A percentile compares a stretch with the other conserved stretches of the same genome.
Evolutionary conservation across 768 basidiomycete species (phyloP).

Genomic region (Trametes maxima): DNA sequence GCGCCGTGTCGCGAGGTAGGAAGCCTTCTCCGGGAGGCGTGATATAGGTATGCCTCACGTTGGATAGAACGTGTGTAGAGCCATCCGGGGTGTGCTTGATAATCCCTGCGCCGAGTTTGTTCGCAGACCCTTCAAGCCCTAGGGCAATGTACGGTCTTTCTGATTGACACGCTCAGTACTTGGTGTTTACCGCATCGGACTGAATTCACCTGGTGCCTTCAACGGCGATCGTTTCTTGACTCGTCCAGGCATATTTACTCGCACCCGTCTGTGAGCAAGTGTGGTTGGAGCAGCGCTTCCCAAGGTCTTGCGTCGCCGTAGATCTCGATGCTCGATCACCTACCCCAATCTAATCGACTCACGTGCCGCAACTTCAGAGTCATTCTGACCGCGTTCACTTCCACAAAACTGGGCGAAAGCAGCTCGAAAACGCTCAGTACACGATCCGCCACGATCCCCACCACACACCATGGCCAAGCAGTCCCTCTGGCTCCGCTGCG

Average conservation of each 20-base stretch:
- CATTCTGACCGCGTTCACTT: slow-evolving; percentile 10
- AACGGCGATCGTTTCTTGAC: slow-evolving; percentile 32
- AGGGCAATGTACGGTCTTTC: slow-evolving; percentile 81
- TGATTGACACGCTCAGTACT: slow-evolving; percentile 30
- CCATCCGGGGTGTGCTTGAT: slow-evolving; percentile 81
- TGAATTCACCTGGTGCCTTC: slow-evolving; percentile 36
- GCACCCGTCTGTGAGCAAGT: not conserved
- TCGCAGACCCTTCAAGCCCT: slow-evolving; percentile 96
- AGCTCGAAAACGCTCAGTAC: not conserved
- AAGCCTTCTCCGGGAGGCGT: slow-evolving; percentile 99
- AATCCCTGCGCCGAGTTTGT: slow-evolving; percentile 94
- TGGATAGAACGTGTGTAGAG: slow-evolving; percentile 78
- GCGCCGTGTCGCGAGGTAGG: slow-evolving; percentile 91
- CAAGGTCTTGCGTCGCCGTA: not conserved
- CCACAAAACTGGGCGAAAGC: not conserved
- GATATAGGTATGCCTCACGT: slow-evolving; percentile 97
- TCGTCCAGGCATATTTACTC: slow-evolving; percentile 25
- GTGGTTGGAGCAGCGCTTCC: slow-evolving; percentile 1
- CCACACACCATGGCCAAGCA: slow-evolving; percentile 44
- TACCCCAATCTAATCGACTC: slow-evolving; percentile 13
- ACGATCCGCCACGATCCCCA: not conserved
- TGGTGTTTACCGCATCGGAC: not conserved
- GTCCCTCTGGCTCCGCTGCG: slow-evolving; percentile 92
- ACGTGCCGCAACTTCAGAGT: slow-evolving; percentile 22
- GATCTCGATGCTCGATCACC: slow-evolving; percentile 14